phyloP scores from a whole-genome alignment of 2,329 filamentous ascomycete genomes.

The Monosporascus cannonballus region DNA sequence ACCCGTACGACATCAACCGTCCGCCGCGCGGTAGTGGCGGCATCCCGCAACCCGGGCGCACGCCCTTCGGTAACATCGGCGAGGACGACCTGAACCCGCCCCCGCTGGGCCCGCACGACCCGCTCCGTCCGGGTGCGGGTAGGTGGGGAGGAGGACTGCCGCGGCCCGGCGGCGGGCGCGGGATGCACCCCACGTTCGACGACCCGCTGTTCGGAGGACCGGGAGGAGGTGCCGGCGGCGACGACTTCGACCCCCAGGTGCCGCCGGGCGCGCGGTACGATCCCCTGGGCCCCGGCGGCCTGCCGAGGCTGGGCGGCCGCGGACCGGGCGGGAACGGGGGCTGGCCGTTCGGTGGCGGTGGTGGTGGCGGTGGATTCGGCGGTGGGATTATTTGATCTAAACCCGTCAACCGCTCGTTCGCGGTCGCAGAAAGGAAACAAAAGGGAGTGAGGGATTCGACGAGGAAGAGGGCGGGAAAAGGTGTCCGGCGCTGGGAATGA shows the following conservation, averaged over 20 bases:
- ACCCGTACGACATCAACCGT: conserved; percentile 78
- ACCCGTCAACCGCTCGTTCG: too few relatives aligned
- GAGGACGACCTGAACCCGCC: conserved; percentile 84
- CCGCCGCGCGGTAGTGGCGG: conserved; percentile 44
- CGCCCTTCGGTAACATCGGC: conserved; percentile 63
- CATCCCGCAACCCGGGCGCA: conserved; percentile 33
- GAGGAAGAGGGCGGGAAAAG: too few relatives aligned
- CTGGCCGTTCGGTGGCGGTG: conserved; percentile 31
- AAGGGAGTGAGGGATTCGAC: too few relatives aligned
- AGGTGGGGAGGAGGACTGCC: conserved; percentile 52
- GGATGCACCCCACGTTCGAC: conserved; percentile 96
- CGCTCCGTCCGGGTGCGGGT: conserved; percentile 62
- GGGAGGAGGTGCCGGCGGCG: conserved; percentile 39
- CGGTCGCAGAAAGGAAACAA: too few relatives aligned
- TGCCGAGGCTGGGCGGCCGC: conserved; percentile 40
- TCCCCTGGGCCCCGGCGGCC: conserved; percentile 66
- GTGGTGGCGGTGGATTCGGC: conserved; percentile 20
- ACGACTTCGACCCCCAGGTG: conserved; percentile 59
- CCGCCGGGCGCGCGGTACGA: conserved; percentile 92
- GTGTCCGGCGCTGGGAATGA: too few relatives aligned
- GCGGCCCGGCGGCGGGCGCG: conserved; percentile 58
- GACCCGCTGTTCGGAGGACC: conserved; percentile 72
- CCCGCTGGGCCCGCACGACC: conserved; percentile 79
- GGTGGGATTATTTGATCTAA: too few relatives aligned
- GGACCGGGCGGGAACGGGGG: conserved; percentile 32